Percentiles rank a stretch among this genome's conserved stretches.
phyloP scores from a whole-genome alignment of 257 asterid species.

The Jaltomata sinuosa region DNA sequence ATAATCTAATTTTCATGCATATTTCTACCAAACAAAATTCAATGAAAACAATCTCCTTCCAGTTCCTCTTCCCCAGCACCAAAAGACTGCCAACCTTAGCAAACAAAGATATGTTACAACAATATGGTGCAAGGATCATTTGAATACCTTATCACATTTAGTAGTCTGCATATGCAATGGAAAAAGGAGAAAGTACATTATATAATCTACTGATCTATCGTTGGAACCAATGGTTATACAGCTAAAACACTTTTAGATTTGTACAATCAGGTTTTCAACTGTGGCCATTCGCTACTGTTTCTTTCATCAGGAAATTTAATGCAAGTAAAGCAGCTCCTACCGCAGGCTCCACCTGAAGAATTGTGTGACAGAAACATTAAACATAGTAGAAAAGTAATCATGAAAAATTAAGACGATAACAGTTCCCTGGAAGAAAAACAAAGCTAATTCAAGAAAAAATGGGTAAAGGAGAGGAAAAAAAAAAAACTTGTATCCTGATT shows the following conservation, averaged over 20 bases:
- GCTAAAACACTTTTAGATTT: background rate
- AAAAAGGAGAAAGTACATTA: background rate
- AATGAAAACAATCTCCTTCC: background rate
- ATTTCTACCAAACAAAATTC: no score
- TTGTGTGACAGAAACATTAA: background rate
- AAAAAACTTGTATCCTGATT: background rate
- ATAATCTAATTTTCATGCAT: no score
- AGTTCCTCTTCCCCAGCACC: background rate
- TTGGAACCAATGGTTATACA: background rate
- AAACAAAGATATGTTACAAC: background rate
- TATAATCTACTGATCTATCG: background rate
- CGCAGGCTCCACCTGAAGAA: constrained; percentile 79
- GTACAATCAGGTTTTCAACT: constrained; percentile 22
- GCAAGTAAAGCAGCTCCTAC: constrained; percentile 87
- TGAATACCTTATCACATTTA: background rate
- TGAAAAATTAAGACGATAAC: background rate
- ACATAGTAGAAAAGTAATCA: background rate
- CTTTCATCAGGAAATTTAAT: constrained; percentile 55
- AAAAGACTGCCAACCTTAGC: background rate
- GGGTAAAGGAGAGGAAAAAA: background rate
- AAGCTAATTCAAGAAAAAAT: background rate
- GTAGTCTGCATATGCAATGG: background rate
- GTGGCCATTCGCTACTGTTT: constrained; percentile 30
- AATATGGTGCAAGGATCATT: background rate
- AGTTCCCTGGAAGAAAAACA: background rate